Evolutionary conservation across 306 rosid species (phyloP).

Genomic region (Vicia villosa): DNA sequence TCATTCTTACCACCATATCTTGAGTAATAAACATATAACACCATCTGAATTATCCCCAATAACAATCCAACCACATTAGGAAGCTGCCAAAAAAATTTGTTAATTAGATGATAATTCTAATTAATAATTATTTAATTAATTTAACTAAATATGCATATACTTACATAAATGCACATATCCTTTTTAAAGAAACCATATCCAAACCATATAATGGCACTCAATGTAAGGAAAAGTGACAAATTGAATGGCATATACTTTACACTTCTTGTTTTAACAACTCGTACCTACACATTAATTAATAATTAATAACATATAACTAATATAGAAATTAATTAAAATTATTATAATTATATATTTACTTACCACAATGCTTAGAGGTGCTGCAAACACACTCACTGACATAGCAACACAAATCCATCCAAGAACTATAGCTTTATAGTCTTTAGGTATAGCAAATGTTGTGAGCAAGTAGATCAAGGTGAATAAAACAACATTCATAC

Average conservation of each 20-base stretch:
- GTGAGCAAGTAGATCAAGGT: constrained; percentile 40
- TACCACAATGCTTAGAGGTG: constrained; percentile 78
- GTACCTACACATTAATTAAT: constrained; percentile 44
- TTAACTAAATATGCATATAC: constrained; percentile 19
- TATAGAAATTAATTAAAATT: not conserved
- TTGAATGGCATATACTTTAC: constrained; percentile 72
- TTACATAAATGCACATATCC: constrained; percentile 68
- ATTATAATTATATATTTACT: constrained; percentile 1
- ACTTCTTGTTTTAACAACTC: constrained; percentile 67
- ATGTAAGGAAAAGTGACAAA: constrained; percentile 69
- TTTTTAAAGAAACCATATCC: constrained; percentile 54
- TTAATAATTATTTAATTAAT: not conserved
- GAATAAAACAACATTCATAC: constrained; percentile 57
- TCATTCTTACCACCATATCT: constrained; percentile 22
- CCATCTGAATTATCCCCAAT: constrained; percentile 72
- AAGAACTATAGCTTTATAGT: constrained; percentile 40
- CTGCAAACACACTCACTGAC: constrained; percentile 67
- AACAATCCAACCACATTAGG: constrained; percentile 70
- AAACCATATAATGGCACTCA: constrained; percentile 82
- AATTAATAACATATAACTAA: not conserved
- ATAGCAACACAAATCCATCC: constrained; percentile 71
- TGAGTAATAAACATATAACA: constrained; percentile 56
- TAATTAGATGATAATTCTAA: not conserved
- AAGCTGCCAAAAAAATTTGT: constrained; percentile 36
- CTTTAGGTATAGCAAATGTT: constrained; percentile 31